Evolutionary conservation across 2,329 filamentous ascomycete species (phyloP), one percentile per base, ranked within the genome.

Genomic region (Fusarium sp.): DNA sequence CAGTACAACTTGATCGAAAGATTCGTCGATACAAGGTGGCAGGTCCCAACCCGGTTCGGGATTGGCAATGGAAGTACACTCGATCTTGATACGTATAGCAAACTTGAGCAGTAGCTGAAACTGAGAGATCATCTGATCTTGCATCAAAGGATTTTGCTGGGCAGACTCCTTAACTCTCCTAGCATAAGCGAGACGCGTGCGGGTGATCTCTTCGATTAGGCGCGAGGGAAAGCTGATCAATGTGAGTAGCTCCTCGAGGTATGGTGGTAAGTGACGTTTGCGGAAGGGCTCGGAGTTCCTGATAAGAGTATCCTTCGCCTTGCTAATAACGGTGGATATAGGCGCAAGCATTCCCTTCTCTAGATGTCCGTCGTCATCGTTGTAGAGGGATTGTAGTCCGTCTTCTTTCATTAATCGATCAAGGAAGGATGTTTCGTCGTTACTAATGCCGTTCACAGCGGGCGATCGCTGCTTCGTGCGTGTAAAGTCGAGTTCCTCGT

Each of bases 201-300:
- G 92, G 77, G 98, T 98, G 75, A 99, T 97, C 78, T 98, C 96
- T 80, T 98, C 94, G 42, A 99, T 96, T 37, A 99, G 87, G 11
- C 96, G 91, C 2, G 94, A 97, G 2, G 96, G 96, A 76, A 99
- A 99, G 81, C 97, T 98, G 84, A 99, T 97, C 45, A 99, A 85
- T 0, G 93, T 98, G 48, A 98, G 88, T 46, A 99, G 86, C 79
- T 99, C 96, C 78, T 99, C 96, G 62, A 99, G 97, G 77, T 98
- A 98, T 0, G 94, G 94, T 9, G 96, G 96, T 18, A 99, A 84
- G 81, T 99, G 95, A 7, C 95, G 90, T 75, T 94, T 92, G 42
- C 91, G 89, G 78, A 98, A 99, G 2, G 90, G 89, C 66, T 90
- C 89, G 4, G 93, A 92, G 77, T 97, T 97, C 72, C 89, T 85